phyloP scores from a whole-genome alignment of 2,329 filamentous ascomycete species.

The Knufia fluminis region DNA sequence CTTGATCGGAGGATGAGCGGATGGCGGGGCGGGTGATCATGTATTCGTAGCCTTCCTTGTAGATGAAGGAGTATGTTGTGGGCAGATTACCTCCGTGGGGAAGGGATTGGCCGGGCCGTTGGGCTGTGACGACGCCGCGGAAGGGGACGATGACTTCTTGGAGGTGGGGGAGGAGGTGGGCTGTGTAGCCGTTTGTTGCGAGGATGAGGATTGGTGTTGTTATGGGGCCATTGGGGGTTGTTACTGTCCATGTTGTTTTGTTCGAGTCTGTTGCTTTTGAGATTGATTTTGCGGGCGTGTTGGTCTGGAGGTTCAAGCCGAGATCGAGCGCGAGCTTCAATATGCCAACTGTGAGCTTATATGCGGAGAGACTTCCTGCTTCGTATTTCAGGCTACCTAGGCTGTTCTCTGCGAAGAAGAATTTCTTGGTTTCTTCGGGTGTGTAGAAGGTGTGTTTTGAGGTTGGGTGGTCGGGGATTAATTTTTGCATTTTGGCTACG shows the following conservation, averaged over 20 bases:
- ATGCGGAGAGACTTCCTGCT: conserved; percentile 35
- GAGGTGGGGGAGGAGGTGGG: conserved; percentile 35
- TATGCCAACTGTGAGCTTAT: conserved; percentile 35
- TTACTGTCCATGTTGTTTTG: conserved; percentile 24
- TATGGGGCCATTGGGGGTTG: conserved; percentile 38
- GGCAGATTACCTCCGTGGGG: conserved; percentile 16
- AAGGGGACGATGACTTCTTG: conserved; percentile 43
- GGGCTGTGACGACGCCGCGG: conserved; percentile 43
- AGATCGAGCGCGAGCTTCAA: conserved; percentile 36
- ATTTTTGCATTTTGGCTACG: conserved; percentile 38
- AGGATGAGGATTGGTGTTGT: conserved; percentile 38
- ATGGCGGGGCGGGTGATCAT: conserved; percentile 25
- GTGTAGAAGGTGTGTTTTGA: conserved; percentile 39
- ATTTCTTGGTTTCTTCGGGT: conserved; percentile 34
- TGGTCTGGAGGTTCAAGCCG: conserved; percentile 28
- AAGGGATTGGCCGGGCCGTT: conserved; percentile 27
- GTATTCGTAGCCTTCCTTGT: conserved; percentile 31
- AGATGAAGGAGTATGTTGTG: conserved; percentile 22
- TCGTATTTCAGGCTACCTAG: conserved; percentile 42
- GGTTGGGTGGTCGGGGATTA: conserved; percentile 33
- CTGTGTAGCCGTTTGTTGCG: conserved; percentile 48
- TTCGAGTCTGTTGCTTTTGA: conserved; percentile 7
- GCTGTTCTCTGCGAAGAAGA: conserved; percentile 35
- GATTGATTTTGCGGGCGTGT: conserved; percentile 24
- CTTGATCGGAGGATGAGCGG: not conserved